These are phyloP conservation scores for Colletotrichum filicis DNA, from an alignment of 2,329 filamentous ascomycete genomes.

Conservation along the genomic window DNA sequence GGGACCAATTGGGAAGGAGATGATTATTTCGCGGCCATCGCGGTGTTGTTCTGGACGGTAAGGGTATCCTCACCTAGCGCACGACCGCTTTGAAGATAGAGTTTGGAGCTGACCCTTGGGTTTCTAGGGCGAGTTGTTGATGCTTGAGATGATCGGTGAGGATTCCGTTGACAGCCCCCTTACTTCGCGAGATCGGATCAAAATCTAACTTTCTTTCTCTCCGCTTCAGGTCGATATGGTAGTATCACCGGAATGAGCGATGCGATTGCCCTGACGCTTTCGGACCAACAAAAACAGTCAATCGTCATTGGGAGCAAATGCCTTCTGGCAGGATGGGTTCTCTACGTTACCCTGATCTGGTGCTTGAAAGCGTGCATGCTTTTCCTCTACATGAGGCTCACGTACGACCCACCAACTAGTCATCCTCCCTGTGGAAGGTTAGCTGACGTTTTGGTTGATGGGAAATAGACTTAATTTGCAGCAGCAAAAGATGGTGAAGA, in stretches of 20 bases:
- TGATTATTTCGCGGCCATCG: slow-evolving; percentile 52
- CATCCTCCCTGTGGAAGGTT: rapidly evolving
- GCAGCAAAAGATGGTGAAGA: slow-evolving; percentile 36
- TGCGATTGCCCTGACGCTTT: slow-evolving; percentile 33
- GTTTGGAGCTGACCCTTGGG: background rate
- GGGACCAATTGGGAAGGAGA: slow-evolving; percentile 54
- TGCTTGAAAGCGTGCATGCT: slow-evolving; percentile 54
- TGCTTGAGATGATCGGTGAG: slow-evolving; percentile 28
- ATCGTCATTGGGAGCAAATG: slow-evolving; percentile 40
- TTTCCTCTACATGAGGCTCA: slow-evolving; percentile 47
- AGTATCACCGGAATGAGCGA: slow-evolving; percentile 40
- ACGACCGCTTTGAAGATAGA: background rate
- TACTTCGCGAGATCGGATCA: background rate
- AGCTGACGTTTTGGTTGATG: background rate
- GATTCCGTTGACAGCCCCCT: background rate
- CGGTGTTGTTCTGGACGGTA: slow-evolving; percentile 51
- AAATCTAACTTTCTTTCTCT: slow-evolving; percentile 25
- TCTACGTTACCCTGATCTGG: slow-evolving; percentile 55
- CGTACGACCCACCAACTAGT: background rate
- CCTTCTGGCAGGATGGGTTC: slow-evolving; percentile 50
- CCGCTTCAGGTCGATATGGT: slow-evolving; percentile 38
- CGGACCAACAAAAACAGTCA: slow-evolving; percentile 22
- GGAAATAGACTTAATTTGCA: slow-evolving; percentile 36
- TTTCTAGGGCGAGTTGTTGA: slow-evolving; percentile 3
- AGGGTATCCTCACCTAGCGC: slow-evolving; percentile 3